Evolutionary conservation across 2,329 filamentous ascomycete species (phyloP).

Genomic region (Dactylellina parvicollis): DNA sequence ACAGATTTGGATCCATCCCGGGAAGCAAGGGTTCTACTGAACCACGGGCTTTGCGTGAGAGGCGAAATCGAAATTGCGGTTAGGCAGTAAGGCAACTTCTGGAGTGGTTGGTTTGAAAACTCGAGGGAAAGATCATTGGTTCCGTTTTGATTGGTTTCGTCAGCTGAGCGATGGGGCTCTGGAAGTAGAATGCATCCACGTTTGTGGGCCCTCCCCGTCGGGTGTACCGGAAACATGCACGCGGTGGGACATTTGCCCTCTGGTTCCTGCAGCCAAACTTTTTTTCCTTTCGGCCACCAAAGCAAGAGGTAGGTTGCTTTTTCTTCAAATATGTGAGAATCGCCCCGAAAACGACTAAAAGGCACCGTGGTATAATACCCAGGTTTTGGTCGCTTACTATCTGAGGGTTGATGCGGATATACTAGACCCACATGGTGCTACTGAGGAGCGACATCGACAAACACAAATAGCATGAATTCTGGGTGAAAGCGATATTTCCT

Average conservation of each 20-base stretch:
- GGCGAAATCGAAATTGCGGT: constrained; percentile 46
- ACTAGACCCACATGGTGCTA: constrained; percentile 19
- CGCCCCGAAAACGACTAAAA: not conserved
- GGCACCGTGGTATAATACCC: not conserved
- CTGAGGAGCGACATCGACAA: constrained; percentile 9
- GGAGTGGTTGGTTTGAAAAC: constrained; percentile 33
- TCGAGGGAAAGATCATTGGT: constrained; percentile 29
- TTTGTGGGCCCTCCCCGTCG: constrained; percentile 33
- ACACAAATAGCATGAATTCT: constrained; percentile 50
- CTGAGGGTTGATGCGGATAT: constrained; percentile 22
- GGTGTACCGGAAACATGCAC: constrained; percentile 49
- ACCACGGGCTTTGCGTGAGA: constrained; percentile 43
- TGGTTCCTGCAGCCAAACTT: constrained; percentile 50
- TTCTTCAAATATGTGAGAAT: constrained; percentile 15
- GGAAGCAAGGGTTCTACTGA: constrained; percentile 9
- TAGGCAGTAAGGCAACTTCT: constrained; percentile 53
- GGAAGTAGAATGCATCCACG: constrained; percentile 15
- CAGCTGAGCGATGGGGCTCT: constrained; percentile 51
- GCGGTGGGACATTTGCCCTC: constrained; percentile 25
- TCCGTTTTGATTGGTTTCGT: constrained; percentile 42
- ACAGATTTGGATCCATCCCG: constrained; percentile 14
- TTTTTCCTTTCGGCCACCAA: constrained; percentile 12
- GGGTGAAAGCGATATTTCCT: constrained; percentile 18
- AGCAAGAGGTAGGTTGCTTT: constrained; percentile 8
- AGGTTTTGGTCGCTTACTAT: constrained; percentile 39